A percentile compares a stretch with the other conserved stretches of the same genome.
Evolutionary conservation across 106 monocot species (phyloP).

Genomic region (Allium cepa): DNA sequence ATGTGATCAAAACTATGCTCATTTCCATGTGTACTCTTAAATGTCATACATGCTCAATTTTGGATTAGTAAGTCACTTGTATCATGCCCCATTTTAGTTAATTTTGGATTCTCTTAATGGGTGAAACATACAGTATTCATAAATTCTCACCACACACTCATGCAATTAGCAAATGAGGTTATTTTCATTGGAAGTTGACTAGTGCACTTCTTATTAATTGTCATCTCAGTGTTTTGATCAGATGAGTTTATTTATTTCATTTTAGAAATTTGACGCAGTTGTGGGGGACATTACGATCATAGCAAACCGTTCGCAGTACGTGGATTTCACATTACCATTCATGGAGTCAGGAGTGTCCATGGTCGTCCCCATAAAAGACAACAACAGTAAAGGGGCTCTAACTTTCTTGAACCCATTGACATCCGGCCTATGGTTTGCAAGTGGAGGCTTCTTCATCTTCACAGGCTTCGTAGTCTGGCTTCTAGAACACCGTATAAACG

Average conservation of each 20-base stretch:
- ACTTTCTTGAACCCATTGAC: conserved; percentile 36
- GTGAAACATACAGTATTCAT: too few relatives aligned
- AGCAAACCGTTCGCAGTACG: conserved; percentile 42
- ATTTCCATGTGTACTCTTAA: too few relatives aligned
- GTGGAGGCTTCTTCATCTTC: conserved; percentile 21
- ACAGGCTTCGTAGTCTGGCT: conserved; percentile 18
- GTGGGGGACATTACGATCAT: conserved; percentile 51
- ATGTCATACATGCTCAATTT: too few relatives aligned
- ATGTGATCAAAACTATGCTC: too few relatives aligned
- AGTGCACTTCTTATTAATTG: too few relatives aligned
- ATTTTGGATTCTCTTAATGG: too few relatives aligned
- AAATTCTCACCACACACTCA: too few relatives aligned
- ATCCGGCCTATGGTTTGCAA: conserved; percentile 29
- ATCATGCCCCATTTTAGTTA: too few relatives aligned
- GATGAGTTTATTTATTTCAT: neutral
- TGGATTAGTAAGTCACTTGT: too few relatives aligned
- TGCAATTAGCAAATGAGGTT: too few relatives aligned
- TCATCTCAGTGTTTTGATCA: too few relatives aligned
- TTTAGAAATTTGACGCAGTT: conserved; percentile 45
- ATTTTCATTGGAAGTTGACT: too few relatives aligned
- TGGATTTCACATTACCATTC: conserved; percentile 46
- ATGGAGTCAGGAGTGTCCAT: conserved; percentile 37
- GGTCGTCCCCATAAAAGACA: conserved; percentile 40
- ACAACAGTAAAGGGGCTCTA: conserved; percentile 19
- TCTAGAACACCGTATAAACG: conserved; percentile 15